Evolutionary conservation across 2,329 filamentous ascomycete species (phyloP), one percentile per base, ranked within the genome.

Genomic region (Cladosporium colombiae): DNA sequence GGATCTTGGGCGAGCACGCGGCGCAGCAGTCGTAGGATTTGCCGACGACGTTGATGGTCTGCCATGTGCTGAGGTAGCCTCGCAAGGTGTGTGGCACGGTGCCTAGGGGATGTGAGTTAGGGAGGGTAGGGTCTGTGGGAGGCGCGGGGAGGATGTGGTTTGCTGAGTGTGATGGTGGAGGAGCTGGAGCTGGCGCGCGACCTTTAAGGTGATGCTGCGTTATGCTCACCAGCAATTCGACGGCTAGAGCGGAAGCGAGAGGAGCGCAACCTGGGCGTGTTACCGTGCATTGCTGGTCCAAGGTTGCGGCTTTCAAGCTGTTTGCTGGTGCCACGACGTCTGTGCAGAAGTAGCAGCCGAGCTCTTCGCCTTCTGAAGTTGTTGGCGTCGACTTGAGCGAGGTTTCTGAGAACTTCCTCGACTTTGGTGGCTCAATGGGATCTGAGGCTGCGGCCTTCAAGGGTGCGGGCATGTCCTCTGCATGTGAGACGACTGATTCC

Each of bases 331-430:
- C 92, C 59, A 98, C 94, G 29, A 99, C 94, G 76, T 99, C 95
- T 74, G 96, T 98, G 80, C 95, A 99, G 79, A 98, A 99, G 77
- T 99, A 99, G 79, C 95, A 99, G 11, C 95, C 95, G 29, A 98
- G 83, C 29, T 91, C 88, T 61, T 56, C 61, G 5, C 61, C 61
- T 40, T 56, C 35, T 33, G 13, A 4, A 2, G 31, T 25, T 16
- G 49, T 53, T 7, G 61, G 61, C n/a, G 59, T 25, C 87, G 82
- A 63, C 87, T 82, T n/a, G 80, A 83, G 13, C 85, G 37, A 33
- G 6, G 16, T 57, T 6, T 56, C 77, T 3, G 83, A 63, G 37
- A 21, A 63, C 21, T 35, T 65, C 5, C 57, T 61, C 23, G 61
- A 63, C 21, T 63, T 63, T 7, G 56, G 49, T 7, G 23, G 16